phyloP scores from a whole-genome alignment of 768 basidiomycete species.

The Termitomyces sp. region DNA sequence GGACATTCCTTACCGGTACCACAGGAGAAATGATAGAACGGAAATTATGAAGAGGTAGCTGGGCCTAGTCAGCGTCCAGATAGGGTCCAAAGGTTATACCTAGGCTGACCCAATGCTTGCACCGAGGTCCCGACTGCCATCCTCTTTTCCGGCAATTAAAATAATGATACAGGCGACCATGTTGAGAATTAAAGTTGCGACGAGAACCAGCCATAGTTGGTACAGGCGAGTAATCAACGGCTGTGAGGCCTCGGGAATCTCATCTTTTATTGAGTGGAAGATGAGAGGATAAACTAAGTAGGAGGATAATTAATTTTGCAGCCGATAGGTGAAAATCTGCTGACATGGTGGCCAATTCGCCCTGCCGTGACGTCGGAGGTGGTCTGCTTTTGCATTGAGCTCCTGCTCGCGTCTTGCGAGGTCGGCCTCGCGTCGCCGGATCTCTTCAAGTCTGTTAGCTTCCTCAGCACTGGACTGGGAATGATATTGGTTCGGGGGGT shows the following conservation, averaged over 20 bases:
- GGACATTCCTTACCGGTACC: slow-evolving; percentile 73
- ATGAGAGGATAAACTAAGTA: slow-evolving; percentile 84
- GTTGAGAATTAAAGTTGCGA: slow-evolving; percentile 80
- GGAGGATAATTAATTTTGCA: slow-evolving; percentile 13
- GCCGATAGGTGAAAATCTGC: slow-evolving; percentile 22
- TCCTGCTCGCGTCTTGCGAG: slow-evolving; percentile 77
- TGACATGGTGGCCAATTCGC: slow-evolving; percentile 94
- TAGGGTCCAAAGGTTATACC: slow-evolving; percentile 10
- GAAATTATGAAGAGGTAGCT: slow-evolving; percentile 82
- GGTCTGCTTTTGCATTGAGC: slow-evolving; percentile 60
- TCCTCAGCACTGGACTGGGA: slow-evolving; percentile 22
- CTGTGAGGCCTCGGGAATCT: slow-evolving; percentile 80
- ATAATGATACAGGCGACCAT: slow-evolving; percentile 87
- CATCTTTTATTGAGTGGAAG: slow-evolving; percentile 88
- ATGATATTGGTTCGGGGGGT: slow-evolving; percentile 46
- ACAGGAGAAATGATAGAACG: slow-evolving; percentile 79
- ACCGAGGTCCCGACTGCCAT: slow-evolving; percentile 77
- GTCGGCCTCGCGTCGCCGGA: slow-evolving; percentile 76
- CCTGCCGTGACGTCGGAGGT: slow-evolving; percentile 67
- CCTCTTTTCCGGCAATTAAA: slow-evolving; percentile 67
- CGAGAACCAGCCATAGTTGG: slow-evolving; percentile 90
- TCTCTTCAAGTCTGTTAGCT: slow-evolving; percentile 49
- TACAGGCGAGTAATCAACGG: slow-evolving; percentile 82
- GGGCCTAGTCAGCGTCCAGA: slow-evolving; percentile 17
- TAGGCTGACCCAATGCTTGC: slow-evolving; percentile 71